Base-by-base conservation (phyloP, 225 moss, liverwort and hornwort genomes). In the Bryoerythrophyllum caledonicum region DNA sequence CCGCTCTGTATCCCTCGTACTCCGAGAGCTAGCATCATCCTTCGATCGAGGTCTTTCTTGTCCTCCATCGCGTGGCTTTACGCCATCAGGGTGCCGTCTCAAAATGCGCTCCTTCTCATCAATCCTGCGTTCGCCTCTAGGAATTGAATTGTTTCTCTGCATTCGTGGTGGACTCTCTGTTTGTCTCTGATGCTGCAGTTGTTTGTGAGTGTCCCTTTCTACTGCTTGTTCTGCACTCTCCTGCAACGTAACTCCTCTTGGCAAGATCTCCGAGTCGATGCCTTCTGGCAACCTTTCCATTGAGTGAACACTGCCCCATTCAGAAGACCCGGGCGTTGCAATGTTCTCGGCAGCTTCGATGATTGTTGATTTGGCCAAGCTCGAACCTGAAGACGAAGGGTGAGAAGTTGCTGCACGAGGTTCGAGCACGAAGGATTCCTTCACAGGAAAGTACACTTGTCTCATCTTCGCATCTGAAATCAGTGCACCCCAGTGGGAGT, bases 401-500 rank as follows among this genome's bases (percentile, higher is more conserved):
- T 48, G 64, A 43, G 74, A 20, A 15, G 9, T 51, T 37, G n/a
- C n/a, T n/a, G 20, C 21, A 54, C 57, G 46, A 17, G 74, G 61
- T 64, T 72, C 52, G 35, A 89, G 81, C 46, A 40, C 78, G 75
- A 89, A 99, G 1, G 94, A 88, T n/a, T 68, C 69, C 63, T 88
- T 85, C 10, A 92, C 64, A 20, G 85, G 72, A 62, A 82, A 86
- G 25, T 87, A 59, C 32, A 88, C 51, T 17, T 80, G 75, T 77
- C 95, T 82, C 48, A 54, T 58, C 55, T 76, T 79, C 23, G 95
- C 90, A 82, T 95, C 88, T 27, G 85, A 74, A 60, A 99, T 74
- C 84, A 99, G 86, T 21, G 99, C 85, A 44, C 77, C 86, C 99
- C 99, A 99, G 26, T 93, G 72, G 58, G 78, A 56, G 78, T 89